Evolutionary conservation across 208 protist species (phyloP), one percentile per base, ranked within the genome.

Genomic region (Crithidia fasciculata): DNA sequence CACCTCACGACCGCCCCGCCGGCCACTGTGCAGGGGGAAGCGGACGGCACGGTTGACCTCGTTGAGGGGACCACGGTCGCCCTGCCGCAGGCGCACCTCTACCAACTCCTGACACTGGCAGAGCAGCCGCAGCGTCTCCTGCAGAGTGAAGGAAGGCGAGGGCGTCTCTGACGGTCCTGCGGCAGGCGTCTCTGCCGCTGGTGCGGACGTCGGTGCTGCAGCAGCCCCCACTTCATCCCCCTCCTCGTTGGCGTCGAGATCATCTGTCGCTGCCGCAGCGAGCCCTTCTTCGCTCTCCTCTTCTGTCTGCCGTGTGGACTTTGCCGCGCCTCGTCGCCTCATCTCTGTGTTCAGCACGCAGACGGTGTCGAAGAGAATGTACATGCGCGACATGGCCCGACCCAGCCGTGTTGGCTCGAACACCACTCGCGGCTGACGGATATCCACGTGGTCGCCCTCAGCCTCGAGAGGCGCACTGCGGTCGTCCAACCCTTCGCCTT

Each of bases 321-420:
- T 19, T 39, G 49, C 39, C 5, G 28, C 36, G 0, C 54, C 52
- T 36, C 52, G 39, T 28, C 50, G 6, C 13, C 55, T 18, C 37
- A 84, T 16, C 10, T 80, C 80, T 0, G 52, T 56, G 73, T 96
- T 91, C 47, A 90, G 77, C 15, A 78, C 63, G 61, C 89, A 80
- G 44, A 97, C 91, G 2, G 89, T 93, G 65, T 87, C 89, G 39
- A 95, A 93, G 0, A 91, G 70, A 50, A 97, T 86, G 70, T 97
- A 97, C 47, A 94, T 81, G 13, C 89, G 80, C 2, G 93, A 85
- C 93, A 97, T 94, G 0, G 69, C 69, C 57, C 64, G 47, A 16
- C 68, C 75, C 16, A 74, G 36, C 9, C 75, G 68, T 18, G 75
- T 74, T 3, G 75, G 44, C 63, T 80, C 69, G 18, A 74, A 80